These are phyloP conservation scores for Aureobasidium sp. DNA, from an alignment of 2,329 filamentous ascomycete genomes.

Conservation along the genomic window DNA sequence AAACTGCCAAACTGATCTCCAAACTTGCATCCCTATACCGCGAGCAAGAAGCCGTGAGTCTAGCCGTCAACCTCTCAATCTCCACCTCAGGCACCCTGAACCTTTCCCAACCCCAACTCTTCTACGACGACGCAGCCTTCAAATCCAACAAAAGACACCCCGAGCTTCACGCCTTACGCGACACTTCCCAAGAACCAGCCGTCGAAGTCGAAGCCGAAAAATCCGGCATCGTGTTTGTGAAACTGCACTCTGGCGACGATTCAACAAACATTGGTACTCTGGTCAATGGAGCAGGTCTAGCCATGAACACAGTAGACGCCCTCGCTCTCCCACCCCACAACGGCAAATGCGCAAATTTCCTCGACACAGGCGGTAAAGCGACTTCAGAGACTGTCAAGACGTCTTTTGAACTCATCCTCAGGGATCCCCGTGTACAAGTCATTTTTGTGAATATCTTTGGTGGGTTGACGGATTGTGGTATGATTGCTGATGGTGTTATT, in stretches of 20 bases:
- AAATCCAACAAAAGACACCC: constrained; percentile 55
- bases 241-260: constrained; percentile 40
- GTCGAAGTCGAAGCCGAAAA: constrained; percentile 58
- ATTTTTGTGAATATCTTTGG: constrained; percentile 68
- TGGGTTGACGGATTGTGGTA: constrained; percentile 65
- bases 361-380: constrained; percentile 85
- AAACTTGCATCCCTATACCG: constrained; percentile 54
- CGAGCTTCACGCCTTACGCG: constrained; percentile 53
- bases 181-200: constrained; percentile 44
- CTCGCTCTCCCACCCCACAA: constrained; percentile 53
- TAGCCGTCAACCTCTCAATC: constrained; percentile 47
- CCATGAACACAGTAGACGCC: constrained; percentile 86
- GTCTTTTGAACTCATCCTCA: constrained; percentile 66
- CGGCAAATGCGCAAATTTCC: constrained; percentile 70
- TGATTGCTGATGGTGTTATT: constrained; percentile 72
- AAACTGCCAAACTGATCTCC: constrained; percentile 45
- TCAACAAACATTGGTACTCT: constrained; percentile 67
- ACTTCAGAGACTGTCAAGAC: constrained; percentile 73
- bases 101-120: constrained; percentile 50
- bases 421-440: constrained; percentile 64
- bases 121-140: constrained; percentile 65
- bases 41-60: constrained; percentile 58
- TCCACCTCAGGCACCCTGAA: constrained; percentile 37
- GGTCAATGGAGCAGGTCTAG: constrained; percentile 82
- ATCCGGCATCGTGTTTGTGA: constrained; percentile 74